Evolutionary conservation across 805 yeast genomes (phyloP).

Genomic region (Saccharomycopsis capsularis): DNA sequence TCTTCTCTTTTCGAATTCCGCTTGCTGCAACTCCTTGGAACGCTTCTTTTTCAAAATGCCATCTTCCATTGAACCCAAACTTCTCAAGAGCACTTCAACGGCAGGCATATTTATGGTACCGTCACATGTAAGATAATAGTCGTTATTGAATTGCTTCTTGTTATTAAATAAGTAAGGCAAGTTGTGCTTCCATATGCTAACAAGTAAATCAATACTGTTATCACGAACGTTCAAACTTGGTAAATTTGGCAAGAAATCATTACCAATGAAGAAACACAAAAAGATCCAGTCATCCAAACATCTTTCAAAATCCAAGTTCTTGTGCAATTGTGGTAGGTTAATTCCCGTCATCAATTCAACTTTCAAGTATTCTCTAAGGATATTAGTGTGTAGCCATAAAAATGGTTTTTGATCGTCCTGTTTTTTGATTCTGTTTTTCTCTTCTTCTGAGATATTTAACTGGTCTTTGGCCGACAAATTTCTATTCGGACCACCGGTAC

Average conservation of each 20-base stretch:
- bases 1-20: conserved; percentile 57
- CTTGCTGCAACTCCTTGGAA: conserved; percentile 62
- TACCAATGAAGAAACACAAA: conserved; percentile 97
- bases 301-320: conserved; percentile 81
- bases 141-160: conserved; percentile 29
- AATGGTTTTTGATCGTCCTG: conserved; percentile 63
- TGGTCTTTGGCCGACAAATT: conserved; percentile 42
- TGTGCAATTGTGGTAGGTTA: conserved; percentile 57
- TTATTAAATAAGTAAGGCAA: conserved; percentile 38
- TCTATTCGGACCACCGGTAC: conserved; percentile 28
- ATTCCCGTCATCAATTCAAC: conserved; percentile 48
- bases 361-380: conserved; percentile 79
- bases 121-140: conserved; percentile 81
- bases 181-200: conserved; percentile 73
- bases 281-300: conserved; percentile 99
- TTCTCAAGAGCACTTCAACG: conserved; percentile 63
- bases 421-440: conserved; percentile 32
- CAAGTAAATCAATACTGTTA: conserved; percentile 78
- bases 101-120: conserved; percentile 72
- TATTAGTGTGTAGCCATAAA: conserved; percentile 86
- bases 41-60: conserved; percentile 66
- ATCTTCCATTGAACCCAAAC: conserved; percentile 67
- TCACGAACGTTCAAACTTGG: conserved; percentile 94
- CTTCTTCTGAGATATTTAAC: conserved; percentile 54
- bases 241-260: conserved; percentile 94